Conservation (phyloP, 345 rosid species). For the Noccaea bulbosa region DNA sequence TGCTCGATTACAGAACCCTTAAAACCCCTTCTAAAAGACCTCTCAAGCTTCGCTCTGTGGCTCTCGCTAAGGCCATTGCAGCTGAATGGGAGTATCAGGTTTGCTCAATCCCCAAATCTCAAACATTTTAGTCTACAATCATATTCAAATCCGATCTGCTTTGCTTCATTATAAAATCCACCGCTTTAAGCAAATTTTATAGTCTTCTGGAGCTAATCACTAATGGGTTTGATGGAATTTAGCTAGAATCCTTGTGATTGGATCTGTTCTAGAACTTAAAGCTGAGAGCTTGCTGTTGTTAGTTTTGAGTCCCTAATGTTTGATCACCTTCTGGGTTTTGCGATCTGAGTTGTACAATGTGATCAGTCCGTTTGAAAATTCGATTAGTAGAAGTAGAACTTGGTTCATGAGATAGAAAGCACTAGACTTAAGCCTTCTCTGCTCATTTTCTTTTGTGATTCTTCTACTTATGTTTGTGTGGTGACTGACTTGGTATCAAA, state of each 20-base stretch:
- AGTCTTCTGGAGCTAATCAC: neutral
- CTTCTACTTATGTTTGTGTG: neutral
- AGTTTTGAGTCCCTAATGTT: slow-evolving; percentile 10
- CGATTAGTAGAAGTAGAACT: neutral
- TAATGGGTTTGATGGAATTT: neutral
- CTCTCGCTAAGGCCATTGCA: slow-evolving; percentile 87
- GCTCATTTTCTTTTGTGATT: slow-evolving; percentile 6
- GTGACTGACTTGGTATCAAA: slow-evolving; percentile 26
- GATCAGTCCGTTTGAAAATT: neutral
- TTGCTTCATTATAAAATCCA: neutral
- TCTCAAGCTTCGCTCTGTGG: slow-evolving; percentile 75
- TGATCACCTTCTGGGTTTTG: neutral
- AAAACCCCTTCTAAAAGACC: slow-evolving; percentile 85
- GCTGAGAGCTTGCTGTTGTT: neutral
- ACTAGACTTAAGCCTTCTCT: slow-evolving; percentile 8
- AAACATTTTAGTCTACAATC: neutral
- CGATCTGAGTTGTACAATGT: slow-evolving; percentile 1
- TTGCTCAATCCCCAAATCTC: slow-evolving; percentile 6
- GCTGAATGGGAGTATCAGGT: slow-evolving; percentile 99
- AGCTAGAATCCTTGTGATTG: neutral
- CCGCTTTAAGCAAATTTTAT: neutral
- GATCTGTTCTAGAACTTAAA: slow-evolving; percentile 18
- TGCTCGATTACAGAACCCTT: slow-evolving; percentile 95
- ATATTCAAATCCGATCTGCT: neutral
- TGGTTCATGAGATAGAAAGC: slow-evolving; percentile 5